Evolutionary conservation across 371 early-diverging fungal species (phyloP).

Genomic region (Batkoa obscura): DNA sequence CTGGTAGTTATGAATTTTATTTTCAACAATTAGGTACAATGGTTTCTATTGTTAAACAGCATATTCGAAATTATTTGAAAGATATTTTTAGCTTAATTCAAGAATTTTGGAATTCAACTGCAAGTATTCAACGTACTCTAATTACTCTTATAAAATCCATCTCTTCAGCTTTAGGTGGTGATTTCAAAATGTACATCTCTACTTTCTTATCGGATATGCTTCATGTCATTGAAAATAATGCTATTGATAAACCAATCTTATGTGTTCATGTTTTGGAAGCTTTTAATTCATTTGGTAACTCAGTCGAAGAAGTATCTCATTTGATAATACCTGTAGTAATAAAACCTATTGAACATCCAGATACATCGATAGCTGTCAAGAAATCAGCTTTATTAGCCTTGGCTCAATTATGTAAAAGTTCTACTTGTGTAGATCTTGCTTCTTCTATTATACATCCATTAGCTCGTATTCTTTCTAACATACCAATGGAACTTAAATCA

Average conservation of each 20-base stretch:
- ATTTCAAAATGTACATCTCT: conserved; percentile 68
- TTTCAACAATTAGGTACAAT: conserved; percentile 71
- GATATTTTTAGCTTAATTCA: conserved; percentile 64
- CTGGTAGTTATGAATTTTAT: conserved; percentile 74
- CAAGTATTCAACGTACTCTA: conserved; percentile 59
- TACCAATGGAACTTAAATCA: conserved; percentile 31
- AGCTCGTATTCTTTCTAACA: conserved; percentile 46
- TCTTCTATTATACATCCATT: conserved; percentile 82
- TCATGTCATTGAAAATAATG: conserved; percentile 61
- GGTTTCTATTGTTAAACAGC: conserved; percentile 75
- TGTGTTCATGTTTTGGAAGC: conserved; percentile 67
- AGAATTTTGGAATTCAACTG: conserved; percentile 54
- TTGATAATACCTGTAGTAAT: conserved; percentile 80
- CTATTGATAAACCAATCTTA: conserved; percentile 42
- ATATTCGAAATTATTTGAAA: conserved; percentile 65
- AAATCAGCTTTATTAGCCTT: conserved; percentile 57
- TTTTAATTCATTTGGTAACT: conserved; percentile 66
- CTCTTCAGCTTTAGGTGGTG: conserved; percentile 67
- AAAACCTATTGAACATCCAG: conserved; percentile 53
- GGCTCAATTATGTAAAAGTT: conserved; percentile 52
- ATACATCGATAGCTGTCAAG: conserved; percentile 40
- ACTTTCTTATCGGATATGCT: conserved; percentile 36
- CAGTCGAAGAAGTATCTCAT: conserved; percentile 85
- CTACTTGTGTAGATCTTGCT: conserved; percentile 76
- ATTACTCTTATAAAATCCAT: conserved; percentile 71